Percentiles rank a stretch among this genome's conserved stretches.
These are phyloP conservation scores for Talaromyces albobiverticillius DNA, from an alignment of 2,329 filamentous ascomycete species.

Conservation along the genomic window DNA sequence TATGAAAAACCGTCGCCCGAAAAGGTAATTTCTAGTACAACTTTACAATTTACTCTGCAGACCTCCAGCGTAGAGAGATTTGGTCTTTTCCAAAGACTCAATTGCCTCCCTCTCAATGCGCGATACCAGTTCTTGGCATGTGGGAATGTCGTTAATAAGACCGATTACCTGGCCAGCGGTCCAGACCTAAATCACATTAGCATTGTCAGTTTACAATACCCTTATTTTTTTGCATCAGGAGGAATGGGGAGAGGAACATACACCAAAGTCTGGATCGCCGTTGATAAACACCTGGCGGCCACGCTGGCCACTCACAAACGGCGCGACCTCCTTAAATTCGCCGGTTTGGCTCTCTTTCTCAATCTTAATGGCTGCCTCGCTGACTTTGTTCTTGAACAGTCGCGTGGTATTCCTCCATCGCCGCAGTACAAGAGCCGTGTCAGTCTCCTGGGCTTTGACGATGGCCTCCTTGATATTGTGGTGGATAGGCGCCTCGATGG, in stretches of 20 bases:
- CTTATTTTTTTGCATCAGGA: too few relatives aligned
- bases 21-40: background rate
- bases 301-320: slow-evolving; percentile 83
- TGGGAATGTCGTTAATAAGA: slow-evolving; percentile 78
- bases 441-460: slow-evolving; percentile 80
- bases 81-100: slow-evolving; percentile 60
- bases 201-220: background rate
- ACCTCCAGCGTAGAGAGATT: slow-evolving; percentile 47
- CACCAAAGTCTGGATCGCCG: slow-evolving; percentile 85
- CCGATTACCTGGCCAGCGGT: slow-evolving; percentile 95
- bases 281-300: slow-evolving; percentile 89
- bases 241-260: slow-evolving; percentile 53
- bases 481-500: slow-evolving; percentile 88
- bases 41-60: slow-evolving; percentile 58
- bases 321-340: slow-evolving; percentile 85
- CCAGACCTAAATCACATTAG: slow-evolving; percentile 66
- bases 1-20: too few relatives aligned
- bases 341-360: slow-evolving; percentile 79
- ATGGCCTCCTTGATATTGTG: slow-evolving; percentile 91
- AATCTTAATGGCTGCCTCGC: slow-evolving; percentile 73
- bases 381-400: slow-evolving; percentile 87
- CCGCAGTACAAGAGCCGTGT: slow-evolving; percentile 83
- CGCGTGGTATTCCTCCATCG: slow-evolving; percentile 92
- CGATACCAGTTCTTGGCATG: slow-evolving; percentile 65
- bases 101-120: slow-evolving; percentile 77